phyloP scores from a whole-genome alignment of 108 stramenopile species.

The Cyclotella choctawhatcheeana region DNA sequence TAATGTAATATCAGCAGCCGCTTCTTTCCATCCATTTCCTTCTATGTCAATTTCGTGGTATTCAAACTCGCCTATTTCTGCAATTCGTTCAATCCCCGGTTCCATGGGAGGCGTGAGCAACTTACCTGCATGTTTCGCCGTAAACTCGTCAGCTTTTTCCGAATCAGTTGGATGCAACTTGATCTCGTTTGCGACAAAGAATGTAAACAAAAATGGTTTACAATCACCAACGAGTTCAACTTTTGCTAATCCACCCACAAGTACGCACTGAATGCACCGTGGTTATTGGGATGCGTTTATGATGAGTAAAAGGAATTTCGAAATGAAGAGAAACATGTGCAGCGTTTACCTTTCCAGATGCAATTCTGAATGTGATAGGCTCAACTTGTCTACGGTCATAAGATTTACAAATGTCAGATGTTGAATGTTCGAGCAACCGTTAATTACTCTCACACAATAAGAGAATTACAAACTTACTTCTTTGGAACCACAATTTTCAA shows the following conservation, averaged over 20 bases:
- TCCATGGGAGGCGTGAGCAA: constrained; percentile 91
- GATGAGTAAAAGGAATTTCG: too few species aligned
- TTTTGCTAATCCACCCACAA: constrained; percentile 85
- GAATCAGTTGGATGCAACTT: constrained; percentile 90
- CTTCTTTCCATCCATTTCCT: constrained; percentile 93
- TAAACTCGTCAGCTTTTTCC: constrained; percentile 77
- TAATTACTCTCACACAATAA: neutral
- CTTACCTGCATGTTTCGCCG: constrained; percentile 86
- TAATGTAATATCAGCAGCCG: constrained; percentile 92
- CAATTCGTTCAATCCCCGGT: constrained; percentile 76
- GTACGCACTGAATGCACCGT: constrained; percentile 70
- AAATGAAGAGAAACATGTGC: too few species aligned
- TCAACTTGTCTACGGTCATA: constrained; percentile 67
- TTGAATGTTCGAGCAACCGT: neutral
- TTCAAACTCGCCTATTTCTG: constrained; percentile 90
- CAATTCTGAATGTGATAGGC: constrained; percentile 84
- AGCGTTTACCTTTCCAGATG: constrained; percentile 68
- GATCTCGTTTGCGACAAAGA: constrained; percentile 95
- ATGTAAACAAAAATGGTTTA: constrained; percentile 92
- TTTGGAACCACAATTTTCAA: constrained; percentile 90
- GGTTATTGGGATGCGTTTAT: too few species aligned
- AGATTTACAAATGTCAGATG: neutral
- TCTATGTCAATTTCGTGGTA: constrained; percentile 83
- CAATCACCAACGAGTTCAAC: constrained; percentile 85
- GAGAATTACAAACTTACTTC: constrained; percentile 83